A percentile compares a stretch with the other conserved stretches of the same genome.
Evolutionary conservation across 805 yeast genomes (phyloP).

Genomic region (Cyberlindnera maritima): DNA sequence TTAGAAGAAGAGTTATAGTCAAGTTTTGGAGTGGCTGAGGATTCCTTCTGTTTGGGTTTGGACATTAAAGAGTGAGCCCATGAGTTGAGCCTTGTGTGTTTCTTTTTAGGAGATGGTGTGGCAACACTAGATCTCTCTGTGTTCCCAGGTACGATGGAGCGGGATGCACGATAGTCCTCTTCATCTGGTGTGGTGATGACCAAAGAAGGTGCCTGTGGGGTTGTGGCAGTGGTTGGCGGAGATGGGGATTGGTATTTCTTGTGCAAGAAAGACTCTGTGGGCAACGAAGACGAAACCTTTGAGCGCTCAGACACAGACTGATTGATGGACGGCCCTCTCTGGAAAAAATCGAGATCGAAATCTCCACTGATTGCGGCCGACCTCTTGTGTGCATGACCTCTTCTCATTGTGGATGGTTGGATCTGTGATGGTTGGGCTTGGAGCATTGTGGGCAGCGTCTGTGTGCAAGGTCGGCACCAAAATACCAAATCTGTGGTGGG

Average conservation of each 20-base stretch:
- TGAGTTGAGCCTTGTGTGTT: conserved; percentile 36
- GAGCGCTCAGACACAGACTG: conserved; percentile 9
- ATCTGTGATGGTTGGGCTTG: conserved; percentile 20
- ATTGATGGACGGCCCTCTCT: conserved; percentile 20
- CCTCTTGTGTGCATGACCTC: conserved; percentile 76
- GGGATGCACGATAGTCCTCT: conserved; percentile 1
- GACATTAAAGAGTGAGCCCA: conserved; percentile 35
- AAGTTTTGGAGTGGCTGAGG: neutral
- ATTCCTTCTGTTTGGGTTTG: conserved; percentile 16
- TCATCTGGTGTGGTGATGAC: conserved; percentile 16
- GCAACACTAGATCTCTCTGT: conserved; percentile 5
- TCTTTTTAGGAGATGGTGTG: conserved; percentile 25
- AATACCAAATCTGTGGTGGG: neutral
- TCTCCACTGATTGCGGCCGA: conserved; percentile 91
- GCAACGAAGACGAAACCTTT: conserved; percentile 10
- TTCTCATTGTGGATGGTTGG: conserved; percentile 31
- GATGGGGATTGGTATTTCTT: conserved; percentile 1
- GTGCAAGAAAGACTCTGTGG: conserved; percentile 7
- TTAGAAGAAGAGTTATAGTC: conserved; percentile 22
- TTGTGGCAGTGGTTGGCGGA: neutral
- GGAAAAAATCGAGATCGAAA: conserved; percentile 46
- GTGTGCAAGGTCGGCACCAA: too few species aligned
- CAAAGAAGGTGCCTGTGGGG: conserved; percentile 3
- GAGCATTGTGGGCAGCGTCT: conserved; percentile 13
- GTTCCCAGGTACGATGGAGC: conserved; percentile 1